These are phyloP conservation scores for Neoscytalidium dimidiatum DNA, from an alignment of 2,329 filamentous ascomycete genomes.

Conservation along the genomic window DNA sequence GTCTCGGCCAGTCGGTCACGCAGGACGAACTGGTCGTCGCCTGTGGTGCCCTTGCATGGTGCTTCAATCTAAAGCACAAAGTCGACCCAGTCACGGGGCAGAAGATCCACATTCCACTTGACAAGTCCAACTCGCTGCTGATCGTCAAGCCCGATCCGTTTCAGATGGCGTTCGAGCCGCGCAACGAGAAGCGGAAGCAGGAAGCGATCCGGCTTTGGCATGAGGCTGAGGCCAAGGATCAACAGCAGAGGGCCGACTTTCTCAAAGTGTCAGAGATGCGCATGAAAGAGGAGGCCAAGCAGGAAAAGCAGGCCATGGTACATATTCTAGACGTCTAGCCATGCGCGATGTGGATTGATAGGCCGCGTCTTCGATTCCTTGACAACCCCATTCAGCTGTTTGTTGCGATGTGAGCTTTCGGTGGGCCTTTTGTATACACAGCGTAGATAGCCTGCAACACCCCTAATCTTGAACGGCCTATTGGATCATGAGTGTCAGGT, in stretches of 20 bases:
- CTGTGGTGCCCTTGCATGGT: conserved; percentile 52
- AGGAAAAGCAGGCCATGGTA: background rate
- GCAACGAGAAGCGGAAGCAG: conserved; percentile 43
- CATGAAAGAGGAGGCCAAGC: background rate
- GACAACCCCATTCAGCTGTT: background rate
- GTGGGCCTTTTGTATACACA: background rate
- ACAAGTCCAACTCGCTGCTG: conserved; percentile 58
- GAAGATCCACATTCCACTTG: conserved; percentile 46
- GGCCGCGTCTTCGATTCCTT: background rate
- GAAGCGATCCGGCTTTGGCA: conserved; percentile 35
- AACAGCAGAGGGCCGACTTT: conserved; percentile 38
- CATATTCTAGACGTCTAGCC: background rate
- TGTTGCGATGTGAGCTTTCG: background rate
- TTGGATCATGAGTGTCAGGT: background rate
- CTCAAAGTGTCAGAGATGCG: conserved; percentile 24
- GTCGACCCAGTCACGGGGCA: conserved; percentile 43
- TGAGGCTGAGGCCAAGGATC: conserved; percentile 39
- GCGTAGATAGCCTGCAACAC: background rate
- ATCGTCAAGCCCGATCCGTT: conserved; percentile 60
- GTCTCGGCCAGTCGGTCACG: conserved; percentile 63
- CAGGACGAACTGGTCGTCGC: conserved; percentile 57
- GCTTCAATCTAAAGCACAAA: conserved; percentile 53
- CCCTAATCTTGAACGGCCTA: background rate
- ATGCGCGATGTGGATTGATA: too few species aligned
- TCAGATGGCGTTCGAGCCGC: conserved; percentile 56